Conservation (phyloP, 2,329 filamentous ascomycete species). For the Metarhizium rileyi region DNA sequence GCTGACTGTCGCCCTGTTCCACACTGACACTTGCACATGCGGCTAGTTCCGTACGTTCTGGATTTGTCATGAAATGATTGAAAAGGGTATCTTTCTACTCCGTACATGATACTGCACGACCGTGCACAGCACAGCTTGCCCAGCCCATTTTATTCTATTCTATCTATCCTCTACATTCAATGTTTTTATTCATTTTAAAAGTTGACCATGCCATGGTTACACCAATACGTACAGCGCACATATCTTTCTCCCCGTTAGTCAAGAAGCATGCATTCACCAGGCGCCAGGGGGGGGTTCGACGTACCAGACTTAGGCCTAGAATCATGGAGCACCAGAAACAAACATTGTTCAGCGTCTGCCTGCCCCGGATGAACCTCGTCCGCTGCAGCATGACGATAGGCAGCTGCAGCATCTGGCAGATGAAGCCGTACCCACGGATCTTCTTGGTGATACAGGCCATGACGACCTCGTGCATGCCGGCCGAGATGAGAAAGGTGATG, state of each 20-base stretch:
- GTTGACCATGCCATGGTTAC: conserved; percentile 16
- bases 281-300: conserved; percentile 18
- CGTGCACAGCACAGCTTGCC: no score
- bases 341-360: conserved; percentile 74
- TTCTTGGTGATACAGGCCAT: conserved; percentile 99
- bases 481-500: conserved; percentile 85
- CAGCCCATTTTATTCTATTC: no score
- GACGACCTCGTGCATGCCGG: conserved; percentile 85
- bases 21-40: no score
- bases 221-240: conserved; percentile 45
- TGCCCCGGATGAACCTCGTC: conserved; percentile 63
- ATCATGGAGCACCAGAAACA: conserved; percentile 93
- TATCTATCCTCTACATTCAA: no score
- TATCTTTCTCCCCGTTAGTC: conserved; percentile 25
- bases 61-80: no score
- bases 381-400: conserved; percentile 90
- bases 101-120: no score
- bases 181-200: no score
- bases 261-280: background rate
- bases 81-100: conserved; percentile 3
- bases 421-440: conserved; percentile 83
- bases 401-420: conserved; percentile 93
- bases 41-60: no score
- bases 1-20: no score
- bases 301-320: conserved; percentile 68